These are phyloP conservation scores for Penicillium sp. DNA, from an alignment of 2,329 filamentous ascomycete genomes.

Conservation along the genomic window DNA sequence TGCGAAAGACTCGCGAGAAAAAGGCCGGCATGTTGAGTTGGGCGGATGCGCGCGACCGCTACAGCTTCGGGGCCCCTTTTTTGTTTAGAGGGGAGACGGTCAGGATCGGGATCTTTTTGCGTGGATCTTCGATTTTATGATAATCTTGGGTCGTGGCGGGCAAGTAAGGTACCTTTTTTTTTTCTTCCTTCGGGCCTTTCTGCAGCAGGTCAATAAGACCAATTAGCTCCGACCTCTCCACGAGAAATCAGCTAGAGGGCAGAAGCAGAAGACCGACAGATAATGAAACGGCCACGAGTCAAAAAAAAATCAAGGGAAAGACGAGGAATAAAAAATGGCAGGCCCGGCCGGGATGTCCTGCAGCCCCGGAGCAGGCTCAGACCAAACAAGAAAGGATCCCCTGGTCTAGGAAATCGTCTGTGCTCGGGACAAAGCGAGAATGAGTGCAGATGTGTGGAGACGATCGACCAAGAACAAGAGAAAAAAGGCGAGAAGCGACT, in stretches of 20 bases:
- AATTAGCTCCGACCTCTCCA: constrained; percentile 14
- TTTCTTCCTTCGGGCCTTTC: constrained; percentile 16
- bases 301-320: background rate
- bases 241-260: constrained; percentile 8
- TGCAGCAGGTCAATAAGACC: constrained; percentile 13
- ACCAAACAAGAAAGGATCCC: constrained; percentile 20
- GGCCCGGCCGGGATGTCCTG: constrained; percentile 29
- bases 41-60: constrained; percentile 9
- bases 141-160: background rate
- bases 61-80: background rate
- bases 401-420: constrained; percentile 20
- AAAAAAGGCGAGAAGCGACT: constrained; percentile 9
- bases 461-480: constrained; percentile 5
- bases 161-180: constrained; percentile 17
- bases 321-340: constrained; percentile 6
- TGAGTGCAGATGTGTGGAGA: constrained; percentile 1
- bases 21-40: constrained; percentile 54
- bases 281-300: constrained; percentile 10
- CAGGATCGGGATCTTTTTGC: constrained; percentile 1
- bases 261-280: constrained; percentile 21
- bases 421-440: constrained; percentile 19
- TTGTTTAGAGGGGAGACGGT: background rate
- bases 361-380: constrained; percentile 29
- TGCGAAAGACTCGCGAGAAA: constrained; percentile 69
- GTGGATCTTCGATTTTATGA: background rate